Conservation (phyloP, 2,329 filamentous ascomycete genomes). For the Leptosphaerulina australis region DNA sequence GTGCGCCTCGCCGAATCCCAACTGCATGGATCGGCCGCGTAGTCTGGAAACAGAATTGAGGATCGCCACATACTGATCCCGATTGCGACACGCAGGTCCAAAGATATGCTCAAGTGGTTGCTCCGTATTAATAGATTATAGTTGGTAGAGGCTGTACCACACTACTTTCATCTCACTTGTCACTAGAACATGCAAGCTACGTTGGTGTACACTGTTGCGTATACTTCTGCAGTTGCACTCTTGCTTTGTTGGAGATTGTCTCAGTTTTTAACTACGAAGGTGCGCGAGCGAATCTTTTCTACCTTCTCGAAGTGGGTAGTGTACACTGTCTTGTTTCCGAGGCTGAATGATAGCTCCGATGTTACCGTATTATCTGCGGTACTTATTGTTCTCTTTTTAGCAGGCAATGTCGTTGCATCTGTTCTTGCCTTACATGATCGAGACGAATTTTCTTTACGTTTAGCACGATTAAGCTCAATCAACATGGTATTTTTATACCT, state of each 20-base stretch:
- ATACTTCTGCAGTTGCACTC: neutral
- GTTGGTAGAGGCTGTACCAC: neutral
- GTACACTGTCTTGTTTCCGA: neutral
- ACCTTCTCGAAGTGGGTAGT: neutral
- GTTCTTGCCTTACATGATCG: neutral
- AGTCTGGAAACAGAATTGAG: neutral
- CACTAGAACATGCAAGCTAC: neutral
- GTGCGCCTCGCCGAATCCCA: neutral
- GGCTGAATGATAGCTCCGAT: neutral
- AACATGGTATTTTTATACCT: neutral
- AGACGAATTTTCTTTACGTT: neutral
- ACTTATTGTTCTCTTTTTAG: neutral
- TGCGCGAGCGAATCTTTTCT: neutral
- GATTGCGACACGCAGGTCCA: neutral
- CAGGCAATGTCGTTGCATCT: neutral
- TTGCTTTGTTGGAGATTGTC: neutral
- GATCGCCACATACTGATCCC: neutral
- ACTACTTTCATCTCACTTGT: neutral
- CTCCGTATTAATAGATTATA: neutral
- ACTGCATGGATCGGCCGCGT: neutral
- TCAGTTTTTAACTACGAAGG: neutral
- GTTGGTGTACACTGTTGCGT: neutral
- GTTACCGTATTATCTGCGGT: neutral
- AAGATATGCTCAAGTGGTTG: neutral
- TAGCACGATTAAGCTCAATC: neutral